A percentile compares a stretch with the other conserved stretches of the same genome.
Conservation (phyloP, 1,139 yeast genomes). For the Arxiozyma heterogenica region DNA sequence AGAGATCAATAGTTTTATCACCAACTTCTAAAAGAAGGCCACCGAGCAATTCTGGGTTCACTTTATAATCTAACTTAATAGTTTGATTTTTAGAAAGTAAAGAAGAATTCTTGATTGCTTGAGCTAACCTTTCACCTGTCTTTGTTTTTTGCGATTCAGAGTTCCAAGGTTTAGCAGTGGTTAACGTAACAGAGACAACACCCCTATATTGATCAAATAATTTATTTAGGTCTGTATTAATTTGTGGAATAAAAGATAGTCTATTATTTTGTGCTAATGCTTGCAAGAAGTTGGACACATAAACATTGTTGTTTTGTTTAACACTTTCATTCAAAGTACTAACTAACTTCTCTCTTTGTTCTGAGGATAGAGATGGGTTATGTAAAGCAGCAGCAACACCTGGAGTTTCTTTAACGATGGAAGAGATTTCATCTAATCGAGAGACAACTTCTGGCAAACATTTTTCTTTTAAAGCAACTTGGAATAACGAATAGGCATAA, state of each 20-base stretch:
- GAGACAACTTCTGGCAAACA: not conserved
- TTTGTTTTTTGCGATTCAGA: conserved; percentile 60
- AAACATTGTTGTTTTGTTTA: conserved; percentile 48
- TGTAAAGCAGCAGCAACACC: conserved; percentile 61
- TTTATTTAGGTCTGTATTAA: conserved; percentile 63
- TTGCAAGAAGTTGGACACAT: conserved; percentile 69
- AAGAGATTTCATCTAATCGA: not conserved
- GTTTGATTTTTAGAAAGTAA: conserved; percentile 83
- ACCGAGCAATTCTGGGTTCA: conserved; percentile 87
- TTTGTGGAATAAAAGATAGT: conserved; percentile 55
- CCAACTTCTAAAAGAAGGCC: conserved; percentile 95
- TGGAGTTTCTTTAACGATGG: conserved; percentile 28
- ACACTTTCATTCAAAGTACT: conserved; percentile 39
- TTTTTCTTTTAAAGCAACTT: conserved; percentile 66
- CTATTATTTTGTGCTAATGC: conserved; percentile 96
- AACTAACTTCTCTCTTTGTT: conserved; percentile 67
- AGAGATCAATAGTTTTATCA: conserved; percentile 92
- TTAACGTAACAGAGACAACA: conserved; percentile 85
- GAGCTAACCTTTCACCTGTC: conserved; percentile 69
- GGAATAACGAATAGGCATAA: conserved; percentile 88
- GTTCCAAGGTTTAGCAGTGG: conserved; percentile 83
- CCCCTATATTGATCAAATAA: conserved; percentile 88
- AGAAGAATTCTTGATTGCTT: conserved; percentile 39
- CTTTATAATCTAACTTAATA: conserved; percentile 70
- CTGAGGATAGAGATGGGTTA: conserved; percentile 77